phyloP scores from a whole-genome alignment of 352 stramenopile genomes.

The Pythium apleroticum region DNA sequence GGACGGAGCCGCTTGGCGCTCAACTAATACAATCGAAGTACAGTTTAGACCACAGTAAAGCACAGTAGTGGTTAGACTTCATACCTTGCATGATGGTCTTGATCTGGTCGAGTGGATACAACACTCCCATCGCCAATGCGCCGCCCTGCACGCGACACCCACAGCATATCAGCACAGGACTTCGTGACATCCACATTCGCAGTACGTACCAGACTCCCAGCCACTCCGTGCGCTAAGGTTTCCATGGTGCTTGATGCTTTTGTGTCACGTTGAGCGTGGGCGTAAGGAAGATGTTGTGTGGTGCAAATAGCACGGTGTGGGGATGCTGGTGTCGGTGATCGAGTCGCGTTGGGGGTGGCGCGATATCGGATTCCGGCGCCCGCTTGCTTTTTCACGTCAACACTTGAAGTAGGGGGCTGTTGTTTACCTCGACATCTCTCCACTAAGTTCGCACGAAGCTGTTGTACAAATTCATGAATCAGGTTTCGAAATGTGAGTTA shows the following conservation, averaged over 20 bases:
- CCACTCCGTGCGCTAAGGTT: conserved; percentile 64
- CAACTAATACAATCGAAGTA: conserved; percentile 13
- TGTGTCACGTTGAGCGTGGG: not conserved
- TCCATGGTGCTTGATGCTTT: conserved; percentile 38
- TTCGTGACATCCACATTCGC: not conserved
- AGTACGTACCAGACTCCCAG: conserved; percentile 51
- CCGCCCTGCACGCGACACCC: conserved; percentile 41
- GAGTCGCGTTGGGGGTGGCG: not conserved
- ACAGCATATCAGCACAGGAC: not conserved
- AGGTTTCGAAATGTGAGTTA: too few relatives aligned
- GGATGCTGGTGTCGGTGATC: not conserved
- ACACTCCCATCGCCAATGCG: conserved; percentile 73
- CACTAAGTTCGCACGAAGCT: not conserved
- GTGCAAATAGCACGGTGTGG: not conserved
- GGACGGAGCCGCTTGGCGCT: conserved; percentile 19
- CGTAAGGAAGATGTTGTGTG: too few relatives aligned
- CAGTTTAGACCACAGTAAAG: not conserved
- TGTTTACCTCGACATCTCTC: not conserved
- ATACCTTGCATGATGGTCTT: conserved; percentile 83
- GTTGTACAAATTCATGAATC: too few relatives aligned
- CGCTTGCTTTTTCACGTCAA: not conserved
- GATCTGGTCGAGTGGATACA: conserved; percentile 88
- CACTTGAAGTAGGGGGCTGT: not conserved
- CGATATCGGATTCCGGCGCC: not conserved
- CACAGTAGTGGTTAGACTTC: not conserved